Percentiles rank a stretch among this genome's conserved stretches.
Conservation (phyloP, 148 eudicot genomes). For the Vaccinium vitisidaea region DNA sequence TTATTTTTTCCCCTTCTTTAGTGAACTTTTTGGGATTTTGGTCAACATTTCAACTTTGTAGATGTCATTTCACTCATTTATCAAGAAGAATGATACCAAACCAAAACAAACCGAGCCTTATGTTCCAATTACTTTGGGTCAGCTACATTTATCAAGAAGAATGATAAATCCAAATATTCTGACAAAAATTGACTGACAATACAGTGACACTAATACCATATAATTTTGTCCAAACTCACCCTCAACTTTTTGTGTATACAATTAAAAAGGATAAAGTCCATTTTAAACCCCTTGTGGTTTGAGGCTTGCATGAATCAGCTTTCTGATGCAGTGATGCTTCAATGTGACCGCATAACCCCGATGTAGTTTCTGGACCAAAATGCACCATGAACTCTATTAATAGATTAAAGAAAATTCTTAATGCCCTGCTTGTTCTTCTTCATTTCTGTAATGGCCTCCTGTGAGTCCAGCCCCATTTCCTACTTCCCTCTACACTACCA, state of each 20-base stretch:
- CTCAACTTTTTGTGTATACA: neutral
- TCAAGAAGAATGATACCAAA: neutral
- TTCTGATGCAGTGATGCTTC: neutral
- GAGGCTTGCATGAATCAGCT: neutral
- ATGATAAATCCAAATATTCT: neutral
- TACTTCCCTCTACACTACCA: neutral
- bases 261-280: neutral
- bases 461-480: neutral
- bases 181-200: neutral
- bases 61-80: too few relatives aligned
- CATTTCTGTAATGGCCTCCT: neutral
- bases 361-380: neutral
- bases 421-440: neutral
- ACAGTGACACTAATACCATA: neutral
- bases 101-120: too few relatives aligned
- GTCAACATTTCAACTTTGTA: neutral
- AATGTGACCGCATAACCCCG: neutral
- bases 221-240: neutral
- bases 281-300: neutral
- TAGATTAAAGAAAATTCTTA: neutral
- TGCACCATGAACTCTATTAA: neutral
- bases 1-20: neutral
- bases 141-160: neutral
- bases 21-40: neutral
- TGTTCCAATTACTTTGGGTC: too few relatives aligned